Conservation (phyloP, 352 stramenopile species). For the Globisporangium acanthophoron region DNA sequence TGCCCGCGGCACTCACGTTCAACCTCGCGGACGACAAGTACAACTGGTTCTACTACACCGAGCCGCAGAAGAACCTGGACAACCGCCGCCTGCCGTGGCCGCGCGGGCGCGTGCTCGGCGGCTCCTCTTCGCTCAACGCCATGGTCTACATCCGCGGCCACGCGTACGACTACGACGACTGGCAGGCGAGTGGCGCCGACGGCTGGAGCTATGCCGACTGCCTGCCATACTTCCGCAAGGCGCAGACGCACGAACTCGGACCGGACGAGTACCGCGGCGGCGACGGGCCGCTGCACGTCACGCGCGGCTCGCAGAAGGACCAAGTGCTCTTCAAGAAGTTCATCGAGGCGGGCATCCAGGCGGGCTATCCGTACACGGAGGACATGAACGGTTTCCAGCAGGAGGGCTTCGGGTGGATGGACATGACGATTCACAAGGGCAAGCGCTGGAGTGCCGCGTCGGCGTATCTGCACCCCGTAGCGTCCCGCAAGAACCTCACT, state of each 20-base stretch:
- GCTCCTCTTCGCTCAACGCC: slow-evolving; percentile 86
- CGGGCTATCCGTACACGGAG: slow-evolving; percentile 82
- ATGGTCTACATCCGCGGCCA: slow-evolving; percentile 91
- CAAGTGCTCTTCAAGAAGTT: slow-evolving; percentile 89
- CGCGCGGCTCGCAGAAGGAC: slow-evolving; percentile 65
- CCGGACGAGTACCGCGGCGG: slow-evolving; percentile 77
- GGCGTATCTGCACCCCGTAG: slow-evolving; percentile 69
- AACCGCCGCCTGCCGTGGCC: slow-evolving; percentile 78
- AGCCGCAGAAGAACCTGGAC: slow-evolving; percentile 81
- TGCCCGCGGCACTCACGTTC: slow-evolving; percentile 84
- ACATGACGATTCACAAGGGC: slow-evolving; percentile 83
- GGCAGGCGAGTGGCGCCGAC: slow-evolving; percentile 56
- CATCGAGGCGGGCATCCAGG: slow-evolving; percentile 81
- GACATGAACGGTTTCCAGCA: slow-evolving; percentile 90
- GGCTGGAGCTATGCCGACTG: slow-evolving; percentile 88
- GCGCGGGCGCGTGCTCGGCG: slow-evolving; percentile 82
- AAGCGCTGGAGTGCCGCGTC: slow-evolving; percentile 73
- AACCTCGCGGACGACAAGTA: slow-evolving; percentile 82
- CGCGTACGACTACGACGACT: slow-evolving; percentile 86
- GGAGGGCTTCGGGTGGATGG: slow-evolving; percentile 89
- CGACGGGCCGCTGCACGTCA: slow-evolving; percentile 77
- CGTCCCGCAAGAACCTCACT: slow-evolving; percentile 62
- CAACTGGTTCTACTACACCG: slow-evolving; percentile 87
- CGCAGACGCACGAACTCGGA: slow-evolving; percentile 74
- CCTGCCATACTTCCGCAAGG: slow-evolving; percentile 86